Evolutionary conservation across 2,329 filamentous ascomycete species (phyloP), one percentile per base, ranked within the genome.

Genomic region (Trichocomaceae sp.): DNA sequence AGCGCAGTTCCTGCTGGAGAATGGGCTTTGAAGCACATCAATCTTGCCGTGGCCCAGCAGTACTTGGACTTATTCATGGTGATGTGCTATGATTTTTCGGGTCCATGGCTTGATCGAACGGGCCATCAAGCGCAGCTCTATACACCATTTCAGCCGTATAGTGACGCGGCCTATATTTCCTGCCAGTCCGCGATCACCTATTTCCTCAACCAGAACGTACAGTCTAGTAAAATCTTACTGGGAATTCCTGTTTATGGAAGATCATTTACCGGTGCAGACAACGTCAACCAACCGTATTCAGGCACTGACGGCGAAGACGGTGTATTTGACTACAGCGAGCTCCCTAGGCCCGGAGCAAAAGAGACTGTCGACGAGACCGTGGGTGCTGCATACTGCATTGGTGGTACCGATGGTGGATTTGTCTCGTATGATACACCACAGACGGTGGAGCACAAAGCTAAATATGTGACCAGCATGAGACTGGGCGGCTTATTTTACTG

Each of bases 401-500:
- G 87, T 5, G 83, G 80, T 1, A n/a, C 46, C 13, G 87, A 90
- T 62, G 86, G 86, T 2, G 88, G 87, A 0, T 91, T 90, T 61
- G 82, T 92, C 42, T 86, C 82, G 1, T 93, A 92, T 67, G 88
- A 93, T 69, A 90, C 86, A 60, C 83, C 85, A 3, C 81, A 85
- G 44, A 90, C 87, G 2, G 87, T 92, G 33, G 79, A 80, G 69
- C 80, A 84, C 68, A 93, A 93, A 72, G 88, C 86, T 1, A 74
- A 77, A 6, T 92, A 85, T 67, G 88, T 84, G 68, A 85, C 83
- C 63, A 80, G 86, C 62, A 84, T 85, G 62, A 80, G 81, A 26
- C 74, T 93, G 17, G 88, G 84, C 26, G 88, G 88, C 0, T 71
- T 93, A 8, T 92, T 90, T 68, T 93, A 91, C 70, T 91, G 86